phyloP scores from a whole-genome alignment of 371 early-diverging fungal species.

The Polyrhizophydium stewartii region DNA sequence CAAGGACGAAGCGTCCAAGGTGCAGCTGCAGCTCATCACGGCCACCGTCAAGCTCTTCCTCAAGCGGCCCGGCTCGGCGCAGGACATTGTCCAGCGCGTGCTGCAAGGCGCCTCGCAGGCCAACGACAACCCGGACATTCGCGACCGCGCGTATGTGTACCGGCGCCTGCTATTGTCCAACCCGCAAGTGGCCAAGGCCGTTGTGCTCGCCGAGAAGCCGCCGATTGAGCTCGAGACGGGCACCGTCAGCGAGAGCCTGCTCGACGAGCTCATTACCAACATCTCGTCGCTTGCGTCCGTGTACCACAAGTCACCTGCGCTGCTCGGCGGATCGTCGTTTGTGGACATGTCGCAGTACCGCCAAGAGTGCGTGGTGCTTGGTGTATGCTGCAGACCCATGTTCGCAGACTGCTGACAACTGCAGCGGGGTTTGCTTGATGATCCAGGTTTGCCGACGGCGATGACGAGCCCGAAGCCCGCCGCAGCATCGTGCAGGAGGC shows the following conservation, averaged over 20 bases:
- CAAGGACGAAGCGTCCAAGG: slow-evolving; percentile 58
- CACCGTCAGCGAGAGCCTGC: slow-evolving; percentile 70
- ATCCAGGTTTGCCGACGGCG: slow-evolving; percentile 12
- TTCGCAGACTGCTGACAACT: no score
- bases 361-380: background rate
- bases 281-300: slow-evolving; percentile 88
- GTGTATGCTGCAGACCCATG: no score
- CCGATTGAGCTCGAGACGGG: slow-evolving; percentile 82
- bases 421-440: background rate
- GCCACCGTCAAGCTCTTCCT: slow-evolving; percentile 94
- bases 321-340: slow-evolving; percentile 20
- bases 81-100: slow-evolving; percentile 85
- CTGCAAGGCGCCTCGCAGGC: slow-evolving; percentile 91
- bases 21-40: slow-evolving; percentile 89
- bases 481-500: slow-evolving; percentile 28
- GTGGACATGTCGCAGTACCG: background rate
- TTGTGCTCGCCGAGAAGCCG: slow-evolving; percentile 81
- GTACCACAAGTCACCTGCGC: slow-evolving; percentile 83
- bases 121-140: slow-evolving; percentile 92
- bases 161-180: slow-evolving; percentile 93
- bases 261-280: slow-evolving; percentile 84
- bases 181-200: slow-evolving; percentile 57
- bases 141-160: slow-evolving; percentile 96
- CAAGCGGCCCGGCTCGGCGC: slow-evolving; percentile 81
- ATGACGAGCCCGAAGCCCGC: slow-evolving; percentile 21